These are phyloP conservation scores for Quercus lobata DNA, from an alignment of 331 rosid species.

Conservation along the genomic window DNA sequence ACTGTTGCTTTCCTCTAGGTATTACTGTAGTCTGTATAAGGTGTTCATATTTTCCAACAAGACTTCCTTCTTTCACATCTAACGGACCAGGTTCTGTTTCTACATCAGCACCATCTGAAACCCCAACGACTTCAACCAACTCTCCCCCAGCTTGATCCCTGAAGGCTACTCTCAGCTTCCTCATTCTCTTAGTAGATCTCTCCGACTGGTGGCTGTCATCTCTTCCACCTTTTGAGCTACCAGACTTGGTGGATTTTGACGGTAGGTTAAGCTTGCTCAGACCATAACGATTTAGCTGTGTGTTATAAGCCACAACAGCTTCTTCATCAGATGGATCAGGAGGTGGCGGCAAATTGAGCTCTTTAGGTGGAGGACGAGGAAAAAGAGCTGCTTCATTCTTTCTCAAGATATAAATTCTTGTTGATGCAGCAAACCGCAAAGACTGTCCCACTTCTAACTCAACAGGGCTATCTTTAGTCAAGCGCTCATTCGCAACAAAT, in stretches of 20 bases:
- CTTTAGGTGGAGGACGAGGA: slow-evolving; percentile 53
- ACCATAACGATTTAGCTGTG: slow-evolving; percentile 79
- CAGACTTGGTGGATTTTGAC: slow-evolving; percentile 37
- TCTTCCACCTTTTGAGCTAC: slow-evolving; percentile 31
- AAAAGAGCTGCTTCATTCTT: slow-evolving; percentile 89
- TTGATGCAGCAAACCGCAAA: slow-evolving; percentile 93
- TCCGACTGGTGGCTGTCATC: slow-evolving; percentile 34
- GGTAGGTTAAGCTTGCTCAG: slow-evolving; percentile 47
- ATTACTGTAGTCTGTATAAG: slow-evolving; percentile 86
- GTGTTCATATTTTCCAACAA: slow-evolving; percentile 93
- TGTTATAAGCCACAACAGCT: slow-evolving; percentile 86
- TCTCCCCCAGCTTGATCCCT: slow-evolving; percentile 97
- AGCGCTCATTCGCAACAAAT: slow-evolving; percentile 93
- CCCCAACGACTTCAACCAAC: slow-evolving; percentile 83
- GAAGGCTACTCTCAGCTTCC: slow-evolving; percentile 74
- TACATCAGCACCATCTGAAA: slow-evolving; percentile 90
- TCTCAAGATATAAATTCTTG: slow-evolving; percentile 69
- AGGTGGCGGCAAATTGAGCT: slow-evolving; percentile 72
- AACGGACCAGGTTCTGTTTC: slow-evolving; percentile 96
- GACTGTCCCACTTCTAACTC: slow-evolving; percentile 97
- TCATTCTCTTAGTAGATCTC: slow-evolving; percentile 70
- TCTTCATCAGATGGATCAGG: slow-evolving; percentile 96
- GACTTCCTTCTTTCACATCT: slow-evolving; percentile 96
- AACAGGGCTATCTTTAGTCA: slow-evolving; percentile 83
- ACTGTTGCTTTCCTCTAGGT: slow-evolving; percentile 88